These are phyloP conservation scores for Candida peoriensis DNA, from an alignment of 805 yeast genomes.

Conservation along the genomic window DNA sequence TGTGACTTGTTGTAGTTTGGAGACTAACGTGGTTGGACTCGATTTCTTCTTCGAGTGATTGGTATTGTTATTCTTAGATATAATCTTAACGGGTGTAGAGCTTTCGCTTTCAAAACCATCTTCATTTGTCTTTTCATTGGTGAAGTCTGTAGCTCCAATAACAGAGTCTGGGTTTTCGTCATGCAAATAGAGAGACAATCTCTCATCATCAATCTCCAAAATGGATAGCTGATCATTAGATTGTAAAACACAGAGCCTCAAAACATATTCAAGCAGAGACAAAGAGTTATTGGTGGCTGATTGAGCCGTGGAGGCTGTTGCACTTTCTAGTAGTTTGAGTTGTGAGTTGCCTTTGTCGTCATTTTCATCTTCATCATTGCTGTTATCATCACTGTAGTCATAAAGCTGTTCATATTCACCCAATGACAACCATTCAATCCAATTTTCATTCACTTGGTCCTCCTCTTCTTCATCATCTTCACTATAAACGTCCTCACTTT, in stretches of 20 bases:
- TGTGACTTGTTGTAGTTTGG: constrained; percentile 4
- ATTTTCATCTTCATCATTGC: constrained; percentile 19
- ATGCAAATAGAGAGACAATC: constrained; percentile 51
- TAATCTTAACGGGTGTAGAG: constrained; percentile 1
- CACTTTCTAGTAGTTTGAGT: neutral
- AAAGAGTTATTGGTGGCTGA: neutral
- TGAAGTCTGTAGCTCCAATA: neutral
- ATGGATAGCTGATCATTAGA: constrained; percentile 51
- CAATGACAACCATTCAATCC: constrained; percentile 47
- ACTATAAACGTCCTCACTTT: constrained; percentile 13
- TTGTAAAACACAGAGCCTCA: constrained; percentile 57
- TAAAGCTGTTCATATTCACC: constrained; percentile 35
- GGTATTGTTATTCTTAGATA: neutral
- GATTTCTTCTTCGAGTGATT: neutral
- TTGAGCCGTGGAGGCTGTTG: neutral
- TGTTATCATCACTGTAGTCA: constrained; percentile 17
- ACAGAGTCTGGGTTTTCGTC: constrained; percentile 40
- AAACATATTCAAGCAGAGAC: constrained; percentile 37
- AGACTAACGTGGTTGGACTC: constrained; percentile 1
- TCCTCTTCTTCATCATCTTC: constrained; percentile 17
- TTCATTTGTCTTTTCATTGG: neutral
- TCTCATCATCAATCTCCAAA: constrained; percentile 58
- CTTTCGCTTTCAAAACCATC: neutral
- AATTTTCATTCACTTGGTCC: constrained; percentile 3
- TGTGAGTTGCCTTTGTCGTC: constrained; percentile 1